Conservation (phyloP, 495 filamentous ascomycete species). For the Neurospora terricola region DNA sequence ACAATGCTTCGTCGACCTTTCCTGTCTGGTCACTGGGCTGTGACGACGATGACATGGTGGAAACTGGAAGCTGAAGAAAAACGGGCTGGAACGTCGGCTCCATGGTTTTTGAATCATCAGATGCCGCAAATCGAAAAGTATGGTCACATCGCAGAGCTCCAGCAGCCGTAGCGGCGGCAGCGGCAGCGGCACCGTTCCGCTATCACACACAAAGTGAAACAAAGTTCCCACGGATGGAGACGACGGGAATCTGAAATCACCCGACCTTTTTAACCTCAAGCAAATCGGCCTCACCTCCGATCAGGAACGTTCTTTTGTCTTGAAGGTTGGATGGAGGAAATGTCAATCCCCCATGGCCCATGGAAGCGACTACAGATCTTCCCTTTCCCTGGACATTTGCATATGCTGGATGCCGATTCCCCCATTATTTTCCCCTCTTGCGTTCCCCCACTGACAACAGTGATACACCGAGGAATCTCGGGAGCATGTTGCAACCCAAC, state of each 20-base stretch:
- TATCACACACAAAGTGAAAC: neutral
- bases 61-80: neutral
- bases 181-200: neutral
- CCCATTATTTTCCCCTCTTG: neutral
- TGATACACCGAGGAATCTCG: neutral
- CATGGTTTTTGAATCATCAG: neutral
- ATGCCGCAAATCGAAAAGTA: neutral
- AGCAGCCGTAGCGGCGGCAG: neutral
- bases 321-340: neutral
- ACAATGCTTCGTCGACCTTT: neutral
- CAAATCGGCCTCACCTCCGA: neutral
- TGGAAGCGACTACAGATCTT: neutral
- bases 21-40: neutral
- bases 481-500: neutral
- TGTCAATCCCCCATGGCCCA: neutral
- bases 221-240: neutral
- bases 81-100: neutral
- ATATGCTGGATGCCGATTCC: neutral
- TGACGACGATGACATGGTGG: neutral
- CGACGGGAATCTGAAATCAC: neutral
- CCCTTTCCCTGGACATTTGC: neutral
- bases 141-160: neutral
- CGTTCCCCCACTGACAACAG: neutral
- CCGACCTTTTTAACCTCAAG: neutral
- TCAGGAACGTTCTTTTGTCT: neutral